Evolutionary conservation across 371 early-diverging fungal genomes (phyloP), one percentile per base, ranked within the genome.

Genomic region (Mortierella sp.): DNA sequence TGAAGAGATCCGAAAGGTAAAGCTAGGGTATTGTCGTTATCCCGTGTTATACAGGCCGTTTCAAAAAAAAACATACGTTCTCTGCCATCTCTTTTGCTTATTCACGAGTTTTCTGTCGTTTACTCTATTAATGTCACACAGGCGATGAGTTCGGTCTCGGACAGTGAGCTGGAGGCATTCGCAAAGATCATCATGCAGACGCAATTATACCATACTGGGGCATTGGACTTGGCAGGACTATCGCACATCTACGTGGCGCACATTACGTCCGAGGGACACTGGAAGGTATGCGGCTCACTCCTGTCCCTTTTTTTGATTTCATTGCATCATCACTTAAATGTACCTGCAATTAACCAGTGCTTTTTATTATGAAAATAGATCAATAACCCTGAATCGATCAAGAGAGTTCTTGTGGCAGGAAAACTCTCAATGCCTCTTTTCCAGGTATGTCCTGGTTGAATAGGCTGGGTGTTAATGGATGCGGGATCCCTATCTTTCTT

Each of bases 111-210:
- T 40, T 40, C 43, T 40, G 43, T 40, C 43, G 43, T 6, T 40
- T 40, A 40, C 43, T 40, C 43, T 40, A 6, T 40, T 40, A 40
- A 40, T 40, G 43, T 31, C 54, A 16, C 4, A 10, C 73, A 85
- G 82, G 81, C 81, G 5, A 82, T 85, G 72, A 72, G 75, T 40
- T 82, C 76, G 0, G 81, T 85, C 28, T 81, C 85, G 13, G 78
- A 85, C 61, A 26, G 43, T 9, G 81, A 85, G 46, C 73, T 85
- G 40, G 85, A 76, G 24, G 71, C 51, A 37, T 74, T 80, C 40
- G 85, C 85, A 37, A 85, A 71, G 70, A 85, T 85, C 51, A 78
- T 85, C 50, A 85, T 81, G 85, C 76, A 81, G 19, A 78, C 81
- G 55, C 75, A 55, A n/a, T 37, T 81, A 0, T 85, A 85, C 40